Evolutionary conservation across 2,329 filamentous ascomycete species (phyloP).

Genomic region (Arthroderma sp.): DNA sequence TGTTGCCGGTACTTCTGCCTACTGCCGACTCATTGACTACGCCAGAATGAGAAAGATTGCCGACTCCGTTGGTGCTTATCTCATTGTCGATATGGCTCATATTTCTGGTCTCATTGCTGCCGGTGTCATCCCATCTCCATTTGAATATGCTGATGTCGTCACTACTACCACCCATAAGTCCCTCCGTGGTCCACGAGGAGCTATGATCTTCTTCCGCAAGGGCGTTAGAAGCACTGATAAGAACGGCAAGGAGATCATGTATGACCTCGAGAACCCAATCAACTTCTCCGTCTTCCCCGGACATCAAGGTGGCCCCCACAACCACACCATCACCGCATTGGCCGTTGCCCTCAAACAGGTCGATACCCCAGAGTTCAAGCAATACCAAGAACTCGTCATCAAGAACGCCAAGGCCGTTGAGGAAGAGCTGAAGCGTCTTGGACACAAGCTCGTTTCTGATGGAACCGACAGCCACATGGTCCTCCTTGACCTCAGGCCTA

Average conservation of each 20-base stretch:
- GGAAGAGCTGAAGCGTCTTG: constrained; percentile 53
- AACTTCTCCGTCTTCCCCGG: constrained; percentile 96
- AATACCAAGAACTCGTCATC: constrained; percentile 83
- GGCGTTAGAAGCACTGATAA: constrained; percentile 79
- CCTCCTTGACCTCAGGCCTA: constrained; percentile 78
- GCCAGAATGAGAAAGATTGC: constrained; percentile 79
- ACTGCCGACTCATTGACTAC: constrained; percentile 94
- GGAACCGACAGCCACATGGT: constrained; percentile 98
- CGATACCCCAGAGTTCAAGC: constrained; percentile 74
- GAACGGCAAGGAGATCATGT: constrained; percentile 72
- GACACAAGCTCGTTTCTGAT: constrained; percentile 81
- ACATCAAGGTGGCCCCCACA: constrained; percentile 95
- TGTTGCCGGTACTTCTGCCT: constrained; percentile 87
- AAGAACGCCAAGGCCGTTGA: constrained; percentile 84
- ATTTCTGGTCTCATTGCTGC: constrained; percentile 90
- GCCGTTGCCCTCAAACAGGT: constrained; percentile 92
- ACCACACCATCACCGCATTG: constrained; percentile 95
- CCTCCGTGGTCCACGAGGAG: constrained; percentile 82
- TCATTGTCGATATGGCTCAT: constrained; percentile 93
- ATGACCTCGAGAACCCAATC: constrained; percentile 85
- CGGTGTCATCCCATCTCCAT: constrained; percentile 81
- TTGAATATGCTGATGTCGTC: constrained; percentile 81
- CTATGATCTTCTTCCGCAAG: constrained; percentile 97
- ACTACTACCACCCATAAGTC: constrained; percentile 98
- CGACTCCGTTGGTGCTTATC: constrained; percentile 82